Evolutionary conservation across 441 rosid genomes (phyloP), one percentile per base, ranked within the genome.

Genomic region (Croton laevigatus): DNA sequence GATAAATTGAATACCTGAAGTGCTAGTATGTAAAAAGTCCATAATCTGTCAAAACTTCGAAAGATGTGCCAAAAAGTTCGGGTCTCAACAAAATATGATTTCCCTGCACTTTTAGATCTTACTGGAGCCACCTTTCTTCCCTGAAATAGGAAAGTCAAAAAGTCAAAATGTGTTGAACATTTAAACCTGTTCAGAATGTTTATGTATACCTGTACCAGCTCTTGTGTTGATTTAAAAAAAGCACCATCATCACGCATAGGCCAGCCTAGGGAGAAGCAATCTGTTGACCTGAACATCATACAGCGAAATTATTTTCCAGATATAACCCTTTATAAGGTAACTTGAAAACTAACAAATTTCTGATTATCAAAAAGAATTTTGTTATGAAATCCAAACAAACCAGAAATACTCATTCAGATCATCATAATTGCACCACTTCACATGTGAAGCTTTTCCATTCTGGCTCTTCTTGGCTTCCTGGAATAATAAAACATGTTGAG

Each of bases 241-340:
- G 85, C 85, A n/a, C 98, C 98, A 80, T 96, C 97, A 71, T 96
- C 99, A 62, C 99, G 98, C 99, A 96, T 96, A 22, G 99, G 98
- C 98, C 99, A 96, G 79, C 98, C 99, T 71, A 96, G 97, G 77
- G 99, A 87, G 81, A 96, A 96, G 88, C 99, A 96, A 63, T 91
- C 93, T 51, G 97, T 58, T 76, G 94, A 87, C 98, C 98, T 93
- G 81, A 66, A 78, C 65, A 66, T 34, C 34, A 77, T 66, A 70
- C 54, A 59, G 60, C 49, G 60, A 59, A 58, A 40, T n/a, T n/a
- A 27, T 27, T 27, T 27, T 27, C 38, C 38, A 52, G 42, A 13
- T 11, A n/a, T 49, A 17, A 23, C 32, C 40, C 65, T 57, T 62
- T 59, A 34, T 20, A n/a, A 63, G 36, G 22, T 19, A 55, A 68